Base-by-base conservation (phyloP, 805 yeast genomes). In the Cyberlindnera mississippiensis region DNA sequence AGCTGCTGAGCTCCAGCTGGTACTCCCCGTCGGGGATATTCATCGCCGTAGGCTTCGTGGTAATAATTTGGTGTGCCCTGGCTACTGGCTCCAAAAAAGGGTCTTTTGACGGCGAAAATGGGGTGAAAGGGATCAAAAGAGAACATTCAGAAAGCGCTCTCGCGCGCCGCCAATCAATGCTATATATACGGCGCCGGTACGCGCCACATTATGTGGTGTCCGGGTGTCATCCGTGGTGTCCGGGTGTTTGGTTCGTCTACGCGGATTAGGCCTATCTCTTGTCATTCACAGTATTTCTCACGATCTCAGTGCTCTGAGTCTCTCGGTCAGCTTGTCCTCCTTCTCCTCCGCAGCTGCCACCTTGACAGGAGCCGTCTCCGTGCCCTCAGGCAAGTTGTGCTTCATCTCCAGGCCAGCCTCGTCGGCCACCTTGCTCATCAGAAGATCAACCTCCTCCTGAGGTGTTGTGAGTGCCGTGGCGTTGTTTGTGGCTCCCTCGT, bases 351-450 rank as follows among this genome's bases (percentile, higher is more conserved):
- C 66, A 11, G 71, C 73, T 10, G 71, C 73, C 2, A 78, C 68
- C 13, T 88, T 78, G 47, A 78, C 85, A 35, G 77, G 76, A 3
- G 62, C 75, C 4, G 68, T 61, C 5, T 63, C 54, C 22, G 38
- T 37, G 24, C 69, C 70, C 20, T 68, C 63, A 13, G 68, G 72
- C 48, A 95, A 77, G 38, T 87, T 83, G 55, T 90, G 97, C 55
- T 82, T 82, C 69, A 90, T 72, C 60, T 93, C 98, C 33, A 93
- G 70, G 2, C 99, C 99, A 1, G 96, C 97, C 60, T 91, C 98
- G 60, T 91, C 98, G 0, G 98, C 98, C 13, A 93, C 90, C 61
- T 86, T 88, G 57, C 74, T 88, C 85, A 91, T 76, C 58, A 91
- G 69, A 46, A 83, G 76, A 59, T 93, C 97, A 28, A 91, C 99